Percentiles rank a stretch among this genome's conserved stretches.
These are phyloP conservation scores for Mimosa pudica DNA, from an alignment of 306 rosid species.

Conservation along the genomic window DNA sequence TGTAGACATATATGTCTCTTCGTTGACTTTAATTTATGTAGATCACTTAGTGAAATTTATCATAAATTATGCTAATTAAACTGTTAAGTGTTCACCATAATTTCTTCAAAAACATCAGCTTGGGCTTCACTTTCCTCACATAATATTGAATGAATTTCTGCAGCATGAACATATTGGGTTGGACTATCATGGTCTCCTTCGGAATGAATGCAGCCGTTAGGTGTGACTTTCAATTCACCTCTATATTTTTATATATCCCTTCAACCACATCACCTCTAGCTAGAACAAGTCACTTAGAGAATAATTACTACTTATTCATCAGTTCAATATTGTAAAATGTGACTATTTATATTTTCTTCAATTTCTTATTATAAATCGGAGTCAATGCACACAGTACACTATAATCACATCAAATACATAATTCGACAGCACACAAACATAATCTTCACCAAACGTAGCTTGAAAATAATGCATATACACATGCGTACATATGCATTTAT, in stretches of 20 bases:
- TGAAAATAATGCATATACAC: too few relatives aligned
- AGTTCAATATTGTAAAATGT: too few relatives aligned
- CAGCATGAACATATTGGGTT: constrained; percentile 80
- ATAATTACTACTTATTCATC: too few relatives aligned
- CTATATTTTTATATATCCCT: neutral
- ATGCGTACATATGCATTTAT: neutral
- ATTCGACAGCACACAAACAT: neutral
- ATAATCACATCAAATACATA: neutral
- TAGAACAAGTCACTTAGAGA: too few relatives aligned
- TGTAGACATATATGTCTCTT: neutral
- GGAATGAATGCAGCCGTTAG: constrained; percentile 79
- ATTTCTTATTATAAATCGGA: too few relatives aligned
- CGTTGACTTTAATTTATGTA: neutral
- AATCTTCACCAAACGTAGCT: too few relatives aligned
- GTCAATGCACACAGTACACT: too few relatives aligned
- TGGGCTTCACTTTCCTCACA: neutral
- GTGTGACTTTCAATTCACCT: constrained; percentile 30
- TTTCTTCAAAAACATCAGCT: neutral
- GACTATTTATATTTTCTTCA: too few relatives aligned
- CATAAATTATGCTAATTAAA: neutral
- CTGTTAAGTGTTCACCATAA: neutral
- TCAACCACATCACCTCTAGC: too few relatives aligned
- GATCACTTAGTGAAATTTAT: neutral
- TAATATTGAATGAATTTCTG: constrained; percentile 10
- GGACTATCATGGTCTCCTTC: constrained; percentile 65